Percentiles rank a stretch among this genome's conserved stretches.
These are phyloP conservation scores for Voacanga thouarsii DNA, from an alignment of 257 asterid species.

Conservation along the genomic window DNA sequence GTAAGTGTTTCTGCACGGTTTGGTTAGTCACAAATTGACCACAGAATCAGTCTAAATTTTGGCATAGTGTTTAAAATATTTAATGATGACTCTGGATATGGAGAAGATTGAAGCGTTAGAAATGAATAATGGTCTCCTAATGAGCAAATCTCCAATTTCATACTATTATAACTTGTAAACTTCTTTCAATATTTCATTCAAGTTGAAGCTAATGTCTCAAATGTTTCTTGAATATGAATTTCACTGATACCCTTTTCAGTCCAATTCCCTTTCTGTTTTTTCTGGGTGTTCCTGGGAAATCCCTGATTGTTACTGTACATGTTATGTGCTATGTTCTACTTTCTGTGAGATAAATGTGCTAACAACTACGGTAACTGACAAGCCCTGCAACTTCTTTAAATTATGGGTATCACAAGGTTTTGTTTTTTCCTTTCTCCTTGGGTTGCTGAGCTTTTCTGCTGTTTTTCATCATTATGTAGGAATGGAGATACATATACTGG, in stretches of 20 bases:
- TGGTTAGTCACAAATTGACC: background rate
- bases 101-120: too few species aligned
- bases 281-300: background rate
- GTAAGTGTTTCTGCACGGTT: background rate
- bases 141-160: too few species aligned
- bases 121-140: too few species aligned
- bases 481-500: conserved; percentile 78
- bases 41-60: background rate
- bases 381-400: background rate
- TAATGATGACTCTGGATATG: too few species aligned
- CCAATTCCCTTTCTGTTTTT: too few species aligned
- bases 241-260: background rate
- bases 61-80: background rate
- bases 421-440: background rate
- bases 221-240: background rate
- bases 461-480: conserved; percentile 33
- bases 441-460: conserved; percentile 7
- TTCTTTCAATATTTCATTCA: background rate
- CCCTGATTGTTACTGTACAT: background rate
- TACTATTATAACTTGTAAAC: background rate
- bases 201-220: background rate
- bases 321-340: background rate
- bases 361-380: background rate
- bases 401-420: background rate
- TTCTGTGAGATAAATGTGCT: background rate